Evolutionary conservation across 2,329 filamentous ascomycete species (phyloP).

Genomic region (Aureobasidium sp.): DNA sequence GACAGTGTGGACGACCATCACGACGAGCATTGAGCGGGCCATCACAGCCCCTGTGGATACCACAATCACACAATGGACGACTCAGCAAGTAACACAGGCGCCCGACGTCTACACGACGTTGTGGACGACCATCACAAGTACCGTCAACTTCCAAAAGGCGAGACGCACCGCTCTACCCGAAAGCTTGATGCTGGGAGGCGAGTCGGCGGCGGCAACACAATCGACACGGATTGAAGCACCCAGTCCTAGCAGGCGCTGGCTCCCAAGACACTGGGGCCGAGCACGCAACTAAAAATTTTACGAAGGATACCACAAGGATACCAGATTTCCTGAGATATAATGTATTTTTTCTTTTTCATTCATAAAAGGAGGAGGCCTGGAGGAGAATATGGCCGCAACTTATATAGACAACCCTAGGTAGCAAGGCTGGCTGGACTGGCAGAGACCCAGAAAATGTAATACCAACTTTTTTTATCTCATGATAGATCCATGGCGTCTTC

Average conservation of each 20-base stretch:
- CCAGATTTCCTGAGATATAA: conserved; percentile 1
- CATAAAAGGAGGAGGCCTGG: neutral
- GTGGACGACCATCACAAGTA: conserved; percentile 8
- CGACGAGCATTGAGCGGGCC: conserved; percentile 2
- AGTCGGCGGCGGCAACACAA: neutral
- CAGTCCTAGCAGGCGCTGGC: conserved; percentile 12
- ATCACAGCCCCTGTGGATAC: neutral
- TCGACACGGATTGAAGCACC: neutral
- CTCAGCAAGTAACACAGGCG: neutral
- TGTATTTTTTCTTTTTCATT: neutral
- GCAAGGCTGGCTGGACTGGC: conserved; percentile 9
- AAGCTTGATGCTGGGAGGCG: conserved; percentile 5
- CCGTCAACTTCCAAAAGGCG: conserved; percentile 3
- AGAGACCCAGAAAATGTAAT: neutral
- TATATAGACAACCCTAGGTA: conserved; percentile 14
- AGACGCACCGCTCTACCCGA: conserved; percentile 7
- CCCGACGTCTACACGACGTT: neutral
- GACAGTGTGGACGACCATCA: neutral
- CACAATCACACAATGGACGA: neutral
- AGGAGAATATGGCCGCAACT: neutral
- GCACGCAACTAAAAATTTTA: conserved; percentile 9
- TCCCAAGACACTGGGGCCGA: conserved; percentile 9
- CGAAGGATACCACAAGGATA: neutral
- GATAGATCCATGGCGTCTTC: conserved; percentile 60
- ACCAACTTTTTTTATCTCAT: neutral